A percentile compares a stretch with the other conserved stretches of the same genome.
These are phyloP conservation scores for Rosellinia necatrix DNA, from an alignment of 2,329 filamentous ascomycete genomes.

Conservation along the genomic window DNA sequence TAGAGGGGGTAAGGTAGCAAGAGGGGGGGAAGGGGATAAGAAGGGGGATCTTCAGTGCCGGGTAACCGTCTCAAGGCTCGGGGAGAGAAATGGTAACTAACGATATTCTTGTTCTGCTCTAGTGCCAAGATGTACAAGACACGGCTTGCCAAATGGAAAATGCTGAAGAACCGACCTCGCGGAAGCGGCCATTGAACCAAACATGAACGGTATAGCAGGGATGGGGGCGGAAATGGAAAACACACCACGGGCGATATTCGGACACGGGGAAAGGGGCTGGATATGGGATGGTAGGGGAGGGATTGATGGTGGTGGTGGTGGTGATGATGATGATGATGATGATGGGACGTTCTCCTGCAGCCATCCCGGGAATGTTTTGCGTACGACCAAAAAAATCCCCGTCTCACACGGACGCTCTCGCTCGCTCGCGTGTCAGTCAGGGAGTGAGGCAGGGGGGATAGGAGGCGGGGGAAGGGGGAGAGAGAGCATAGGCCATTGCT, in stretches of 20 bases:
- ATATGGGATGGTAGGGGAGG: too few relatives aligned
- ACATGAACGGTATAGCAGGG: neutral
- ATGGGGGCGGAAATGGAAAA: slow-evolving; percentile 13
- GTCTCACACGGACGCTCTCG: neutral
- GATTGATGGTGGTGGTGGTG: too few relatives aligned
- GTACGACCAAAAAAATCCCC: slow-evolving; percentile 19
- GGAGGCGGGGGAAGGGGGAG: neutral
- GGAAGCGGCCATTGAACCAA: slow-evolving; percentile 28
- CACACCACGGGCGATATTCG: too few relatives aligned
- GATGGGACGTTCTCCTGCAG: slow-evolving; percentile 18
- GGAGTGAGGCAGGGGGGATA: neutral
- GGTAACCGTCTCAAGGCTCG: neutral
- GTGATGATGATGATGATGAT: too few relatives aligned
- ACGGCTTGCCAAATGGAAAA: slow-evolving; percentile 33
- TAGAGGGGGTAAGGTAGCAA: too few relatives aligned
- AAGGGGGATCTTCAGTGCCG: slow-evolving; percentile 1
- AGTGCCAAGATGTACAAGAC: slow-evolving; percentile 36
- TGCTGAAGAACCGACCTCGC: slow-evolving; percentile 33
- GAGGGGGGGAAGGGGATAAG: too few relatives aligned
- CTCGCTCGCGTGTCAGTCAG: slow-evolving; percentile 6
- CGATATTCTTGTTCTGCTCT: neutral
- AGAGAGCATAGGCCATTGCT: slow-evolving; percentile 9
- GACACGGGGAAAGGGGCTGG: slow-evolving; percentile 1
- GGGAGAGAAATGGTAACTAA: slow-evolving; percentile 5
- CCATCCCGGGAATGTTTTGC: slow-evolving; percentile 10